Conservation (phyloP, 1,139 yeast species). For the Candida pseudoviswanathii region DNA sequence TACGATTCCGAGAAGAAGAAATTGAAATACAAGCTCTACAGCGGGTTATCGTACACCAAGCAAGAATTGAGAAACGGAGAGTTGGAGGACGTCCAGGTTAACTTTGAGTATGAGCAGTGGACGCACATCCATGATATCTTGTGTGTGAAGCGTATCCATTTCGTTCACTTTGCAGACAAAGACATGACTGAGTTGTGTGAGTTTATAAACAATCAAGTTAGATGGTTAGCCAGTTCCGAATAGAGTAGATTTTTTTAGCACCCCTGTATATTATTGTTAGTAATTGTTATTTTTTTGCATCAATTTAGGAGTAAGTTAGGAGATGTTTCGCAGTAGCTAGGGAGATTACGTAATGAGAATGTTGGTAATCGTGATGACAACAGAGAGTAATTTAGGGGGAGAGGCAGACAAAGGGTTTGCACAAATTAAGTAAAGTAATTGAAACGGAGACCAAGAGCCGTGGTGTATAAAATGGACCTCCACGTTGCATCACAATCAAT, state of each 20-base stretch:
- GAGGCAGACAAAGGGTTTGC: too few relatives aligned
- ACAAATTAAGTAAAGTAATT: too few relatives aligned
- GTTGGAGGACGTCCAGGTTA: conserved; percentile 16
- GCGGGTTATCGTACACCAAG: conserved; percentile 26
- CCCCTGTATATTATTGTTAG: too few relatives aligned
- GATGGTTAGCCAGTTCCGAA: conserved; percentile 20
- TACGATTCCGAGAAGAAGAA: conserved; percentile 28
- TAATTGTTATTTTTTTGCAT: background rate
- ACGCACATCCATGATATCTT: conserved; percentile 27
- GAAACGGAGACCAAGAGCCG: too few relatives aligned
- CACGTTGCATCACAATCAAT: too few relatives aligned
- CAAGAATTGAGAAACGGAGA: conserved; percentile 12
- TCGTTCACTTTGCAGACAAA: conserved; percentile 27
- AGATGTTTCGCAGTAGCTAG: too few relatives aligned
- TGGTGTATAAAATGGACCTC: too few relatives aligned
- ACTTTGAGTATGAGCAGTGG: conserved; percentile 43
- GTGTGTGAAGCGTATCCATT: conserved; percentile 29
- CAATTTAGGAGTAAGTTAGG: background rate
- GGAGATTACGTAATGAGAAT: too few relatives aligned
- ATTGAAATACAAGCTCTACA: conserved; percentile 33
- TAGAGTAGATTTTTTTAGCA: background rate
- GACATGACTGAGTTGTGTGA: conserved; percentile 29
- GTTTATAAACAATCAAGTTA: conserved; percentile 32
- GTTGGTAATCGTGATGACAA: too few relatives aligned
- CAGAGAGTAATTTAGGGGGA: too few relatives aligned